A percentile compares a stretch with the other conserved stretches of the same genome.
phyloP scores from a whole-genome alignment of 257 asterid species.

The Prunella vulgaris region DNA sequence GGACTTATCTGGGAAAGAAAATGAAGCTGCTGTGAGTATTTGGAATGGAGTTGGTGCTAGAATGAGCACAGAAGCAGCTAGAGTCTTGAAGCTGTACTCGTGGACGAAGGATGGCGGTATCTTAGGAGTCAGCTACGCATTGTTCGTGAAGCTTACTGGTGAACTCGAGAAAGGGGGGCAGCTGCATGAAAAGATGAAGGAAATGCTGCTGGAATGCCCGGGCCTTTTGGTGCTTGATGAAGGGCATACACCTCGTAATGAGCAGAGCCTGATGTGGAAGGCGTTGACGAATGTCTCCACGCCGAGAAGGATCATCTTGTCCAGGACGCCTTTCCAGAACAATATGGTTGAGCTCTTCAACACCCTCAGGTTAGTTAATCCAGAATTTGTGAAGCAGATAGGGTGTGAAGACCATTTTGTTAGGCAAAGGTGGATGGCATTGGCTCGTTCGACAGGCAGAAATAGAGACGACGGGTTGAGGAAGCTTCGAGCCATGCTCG shows the following conservation, averaged over 20 bases:
- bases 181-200: constrained; percentile 22
- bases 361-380: constrained; percentile 61
- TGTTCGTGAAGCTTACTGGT: constrained; percentile 46
- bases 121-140: constrained; percentile 51
- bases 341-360: constrained; percentile 58
- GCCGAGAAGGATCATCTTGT: constrained; percentile 51
- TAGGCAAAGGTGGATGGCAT: constrained; percentile 29
- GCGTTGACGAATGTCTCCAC: constrained; percentile 50
- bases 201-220: constrained; percentile 46
- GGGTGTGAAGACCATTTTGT: neutral
- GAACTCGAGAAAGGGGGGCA: constrained; percentile 1
- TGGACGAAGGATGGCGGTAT: constrained; percentile 52
- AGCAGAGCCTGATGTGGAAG: constrained; percentile 51
- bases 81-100: constrained; percentile 45
- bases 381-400: constrained; percentile 30
- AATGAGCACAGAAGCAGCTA: neutral
- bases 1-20: constrained; percentile 41
- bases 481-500: constrained; percentile 43
- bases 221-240: constrained; percentile 71
- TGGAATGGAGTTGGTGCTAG: constrained; percentile 14
- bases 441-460: constrained; percentile 34
- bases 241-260: constrained; percentile 82
- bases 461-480: constrained; percentile 22
- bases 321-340: constrained; percentile 90
- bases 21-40: constrained; percentile 14